Conservation (phyloP, 345 rosid species). For the Cochlearia excelsa region DNA sequence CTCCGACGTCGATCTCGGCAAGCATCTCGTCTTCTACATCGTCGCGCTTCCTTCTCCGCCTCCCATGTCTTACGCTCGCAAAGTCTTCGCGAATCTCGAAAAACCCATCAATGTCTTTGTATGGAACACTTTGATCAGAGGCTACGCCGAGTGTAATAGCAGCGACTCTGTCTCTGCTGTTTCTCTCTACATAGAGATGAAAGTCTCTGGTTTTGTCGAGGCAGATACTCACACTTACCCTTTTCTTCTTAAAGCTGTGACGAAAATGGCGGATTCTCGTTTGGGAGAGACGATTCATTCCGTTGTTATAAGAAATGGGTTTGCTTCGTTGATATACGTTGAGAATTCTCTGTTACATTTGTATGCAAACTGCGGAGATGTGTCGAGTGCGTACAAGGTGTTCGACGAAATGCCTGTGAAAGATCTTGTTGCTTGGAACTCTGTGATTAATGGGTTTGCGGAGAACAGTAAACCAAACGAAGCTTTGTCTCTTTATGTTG, state of each 20-base stretch:
- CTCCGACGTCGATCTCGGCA: slow-evolving; percentile 45
- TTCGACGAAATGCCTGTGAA: slow-evolving; percentile 59
- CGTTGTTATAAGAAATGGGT: slow-evolving; percentile 51
- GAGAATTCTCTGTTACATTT: slow-evolving; percentile 65
- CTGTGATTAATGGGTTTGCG: slow-evolving; percentile 79
- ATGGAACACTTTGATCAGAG: slow-evolving; percentile 82
- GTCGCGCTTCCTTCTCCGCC: slow-evolving; percentile 54
- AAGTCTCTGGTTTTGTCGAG: slow-evolving; percentile 36
- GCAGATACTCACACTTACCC: slow-evolving; percentile 91
- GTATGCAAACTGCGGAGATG: slow-evolving; percentile 52
- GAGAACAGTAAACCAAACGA: slow-evolving; percentile 64
- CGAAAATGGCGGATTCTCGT: slow-evolving; percentile 48
- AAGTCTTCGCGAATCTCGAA: slow-evolving; percentile 44
- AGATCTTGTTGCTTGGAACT: slow-evolving; percentile 89
- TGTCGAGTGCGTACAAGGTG: slow-evolving; percentile 52
- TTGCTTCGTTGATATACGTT: slow-evolving; percentile 55
- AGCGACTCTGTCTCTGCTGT: slow-evolving; percentile 48
- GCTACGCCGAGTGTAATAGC: slow-evolving; percentile 56
- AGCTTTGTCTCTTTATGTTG: slow-evolving; percentile 52
- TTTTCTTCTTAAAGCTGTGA: slow-evolving; percentile 67
- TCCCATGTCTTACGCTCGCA: slow-evolving; percentile 59
- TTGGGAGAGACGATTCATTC: slow-evolving; percentile 60
- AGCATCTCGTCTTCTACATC: slow-evolving; percentile 52
- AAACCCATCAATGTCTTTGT: slow-evolving; percentile 52
- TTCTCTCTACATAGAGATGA: slow-evolving; percentile 51